These are phyloP conservation scores for Aegilops bicornis DNA, from an alignment of 176 grass and related monocot species.

Conservation along the genomic window DNA sequence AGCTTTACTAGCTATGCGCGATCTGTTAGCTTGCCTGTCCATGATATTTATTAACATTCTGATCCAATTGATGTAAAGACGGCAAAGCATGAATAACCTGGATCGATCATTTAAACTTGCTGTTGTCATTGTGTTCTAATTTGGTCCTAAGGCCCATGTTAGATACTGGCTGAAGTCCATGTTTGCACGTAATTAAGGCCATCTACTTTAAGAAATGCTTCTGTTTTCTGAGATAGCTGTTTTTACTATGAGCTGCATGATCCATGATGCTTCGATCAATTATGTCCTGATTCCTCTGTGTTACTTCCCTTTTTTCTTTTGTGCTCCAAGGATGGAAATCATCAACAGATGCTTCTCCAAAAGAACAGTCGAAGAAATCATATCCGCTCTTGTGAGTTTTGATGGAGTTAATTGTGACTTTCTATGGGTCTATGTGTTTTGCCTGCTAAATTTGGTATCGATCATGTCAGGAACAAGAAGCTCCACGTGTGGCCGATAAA, in stretches of 20 bases:
- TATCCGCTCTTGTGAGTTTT: constrained; percentile 86
- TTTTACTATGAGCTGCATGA: background rate
- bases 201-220: background rate
- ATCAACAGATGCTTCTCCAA: constrained; percentile 98
- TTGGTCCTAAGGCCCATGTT: background rate
- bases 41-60: background rate
- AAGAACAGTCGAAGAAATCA: constrained; percentile 83
- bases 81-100: background rate
- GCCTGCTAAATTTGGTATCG: constrained; percentile 31
- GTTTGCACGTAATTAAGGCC: background rate
- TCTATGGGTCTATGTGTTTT: background rate
- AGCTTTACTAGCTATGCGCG: background rate
- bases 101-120: background rate
- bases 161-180: background rate
- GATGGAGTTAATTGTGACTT: constrained; percentile 15
- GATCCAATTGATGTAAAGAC: constrained; percentile 7
- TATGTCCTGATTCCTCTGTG: constrained; percentile 14
- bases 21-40: background rate
- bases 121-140: background rate
- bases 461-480: constrained; percentile 70
- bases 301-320: background rate
- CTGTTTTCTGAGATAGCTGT: background rate
- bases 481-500: constrained; percentile 44
- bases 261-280: background rate
- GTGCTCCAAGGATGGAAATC: constrained; percentile 57